Conservation (phyloP, 331 rosid genomes). For the Pyracantha coccinea region DNA sequence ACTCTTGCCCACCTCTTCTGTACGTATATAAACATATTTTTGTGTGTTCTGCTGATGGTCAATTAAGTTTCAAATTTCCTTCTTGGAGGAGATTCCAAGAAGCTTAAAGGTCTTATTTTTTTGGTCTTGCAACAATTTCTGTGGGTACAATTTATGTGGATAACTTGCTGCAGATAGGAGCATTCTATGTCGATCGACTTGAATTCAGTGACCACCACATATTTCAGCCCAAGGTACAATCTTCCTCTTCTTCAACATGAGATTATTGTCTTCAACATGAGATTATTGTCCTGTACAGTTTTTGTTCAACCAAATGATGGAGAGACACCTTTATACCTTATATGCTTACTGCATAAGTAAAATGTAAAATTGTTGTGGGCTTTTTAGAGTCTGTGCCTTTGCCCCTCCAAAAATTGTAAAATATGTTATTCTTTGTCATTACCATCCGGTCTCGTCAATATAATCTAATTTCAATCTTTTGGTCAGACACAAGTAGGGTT, state of each 20-base stretch:
- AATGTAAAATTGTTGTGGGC: background rate
- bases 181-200: conserved; percentile 54
- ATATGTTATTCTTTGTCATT: background rate
- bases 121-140: background rate
- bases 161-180: conserved; percentile 56
- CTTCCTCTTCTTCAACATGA: background rate
- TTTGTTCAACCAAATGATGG: background rate
- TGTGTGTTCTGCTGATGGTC: background rate
- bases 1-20: background rate
- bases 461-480: background rate
- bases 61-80: background rate
- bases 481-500: background rate
- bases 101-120: background rate
- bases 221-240: conserved; percentile 49
- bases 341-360: background rate
- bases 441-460: background rate
- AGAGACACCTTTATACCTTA: background rate
- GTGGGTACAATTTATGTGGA: conserved; percentile 7
- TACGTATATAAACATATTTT: background rate
- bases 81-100: background rate
- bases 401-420: background rate
- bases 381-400: background rate
- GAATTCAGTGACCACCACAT: conserved; percentile 81
- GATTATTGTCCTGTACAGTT: background rate
- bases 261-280: background rate